These are phyloP conservation scores for Aspergillus fijiensis DNA, from an alignment of 2,329 filamentous ascomycete genomes.

Conservation along the genomic window DNA sequence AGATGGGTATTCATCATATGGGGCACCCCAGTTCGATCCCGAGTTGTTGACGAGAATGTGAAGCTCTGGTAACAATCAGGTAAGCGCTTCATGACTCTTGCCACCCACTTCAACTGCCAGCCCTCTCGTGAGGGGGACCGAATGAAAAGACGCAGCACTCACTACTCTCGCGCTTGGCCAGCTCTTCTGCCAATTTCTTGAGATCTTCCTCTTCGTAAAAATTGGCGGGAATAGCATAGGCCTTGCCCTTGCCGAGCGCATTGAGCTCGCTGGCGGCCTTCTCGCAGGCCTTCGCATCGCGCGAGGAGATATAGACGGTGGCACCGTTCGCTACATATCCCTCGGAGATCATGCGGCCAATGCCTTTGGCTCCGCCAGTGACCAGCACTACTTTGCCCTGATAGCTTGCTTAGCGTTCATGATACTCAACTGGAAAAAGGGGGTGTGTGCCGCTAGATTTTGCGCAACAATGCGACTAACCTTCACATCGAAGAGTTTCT, in stretches of 20 bases:
- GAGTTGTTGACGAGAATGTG: constrained; percentile 55
- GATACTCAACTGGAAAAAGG: not conserved
- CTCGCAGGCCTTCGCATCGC: constrained; percentile 53
- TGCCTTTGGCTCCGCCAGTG: constrained; percentile 52
- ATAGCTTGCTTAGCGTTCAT: constrained; percentile 36
- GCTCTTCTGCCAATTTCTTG: constrained; percentile 49
- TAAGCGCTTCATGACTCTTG: not conserved
- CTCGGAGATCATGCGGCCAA: constrained; percentile 57
- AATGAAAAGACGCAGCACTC: constrained; percentile 35
- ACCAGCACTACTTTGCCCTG: constrained; percentile 51
- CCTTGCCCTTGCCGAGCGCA: constrained; percentile 52
- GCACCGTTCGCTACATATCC: constrained; percentile 55
- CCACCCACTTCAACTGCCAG: not conserved
- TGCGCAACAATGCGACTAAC: constrained; percentile 35
- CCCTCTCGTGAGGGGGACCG: not conserved
- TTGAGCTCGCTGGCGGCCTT: constrained; percentile 50
- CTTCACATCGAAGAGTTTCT: constrained; percentile 60
- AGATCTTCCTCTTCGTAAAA: constrained; percentile 55
- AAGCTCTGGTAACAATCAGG: constrained; percentile 35
- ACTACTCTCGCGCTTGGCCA: constrained; percentile 53
- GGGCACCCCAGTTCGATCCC: constrained; percentile 56
- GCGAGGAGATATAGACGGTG: constrained; percentile 54
- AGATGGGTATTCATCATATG: constrained; percentile 59
- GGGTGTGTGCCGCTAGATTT: not conserved
- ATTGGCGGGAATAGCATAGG: constrained; percentile 52